A percentile compares a stretch with the other conserved stretches of the same genome.
Conservation (phyloP, 768 basidiomycete species). For the Naganishia vishniacii region DNA sequence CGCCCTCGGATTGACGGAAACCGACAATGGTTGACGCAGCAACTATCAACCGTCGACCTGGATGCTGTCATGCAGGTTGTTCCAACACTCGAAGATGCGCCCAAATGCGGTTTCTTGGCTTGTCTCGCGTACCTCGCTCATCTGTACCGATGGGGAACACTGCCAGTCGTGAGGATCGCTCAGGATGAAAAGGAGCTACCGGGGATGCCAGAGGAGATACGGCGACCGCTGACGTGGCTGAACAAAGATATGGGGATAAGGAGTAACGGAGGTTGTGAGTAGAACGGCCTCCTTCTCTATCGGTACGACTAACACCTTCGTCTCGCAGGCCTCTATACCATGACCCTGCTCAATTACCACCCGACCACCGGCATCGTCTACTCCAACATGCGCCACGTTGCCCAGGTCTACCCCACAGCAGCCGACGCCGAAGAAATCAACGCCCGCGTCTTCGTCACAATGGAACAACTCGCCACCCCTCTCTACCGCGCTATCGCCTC, state of each 20-base stretch:
- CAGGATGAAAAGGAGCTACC: constrained; percentile 22
- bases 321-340: constrained; percentile 22
- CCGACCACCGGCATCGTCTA: constrained; percentile 22
- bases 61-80: background rate
- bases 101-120: constrained; percentile 18
- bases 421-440: constrained; percentile 26
- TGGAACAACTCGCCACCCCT: constrained; percentile 25
- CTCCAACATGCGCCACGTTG: constrained; percentile 26
- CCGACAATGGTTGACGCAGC: constrained; percentile 19
- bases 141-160: constrained; percentile 26
- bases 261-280: constrained; percentile 26
- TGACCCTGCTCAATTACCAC: constrained; percentile 28
- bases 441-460: constrained; percentile 25
- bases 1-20: constrained; percentile 18
- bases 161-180: constrained; percentile 25
- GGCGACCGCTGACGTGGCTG: constrained; percentile 14
- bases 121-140: constrained; percentile 27
- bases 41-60: constrained; percentile 10
- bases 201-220: constrained; percentile 22
- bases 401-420: constrained; percentile 13
- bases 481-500: constrained; percentile 23
- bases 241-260: constrained; percentile 20
- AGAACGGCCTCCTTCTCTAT: too few relatives aligned
- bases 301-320: background rate
- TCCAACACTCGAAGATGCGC: background rate